Percentiles rank a stretch among this genome's conserved stretches.
phyloP scores from a whole-genome alignment of 805 yeast genomes.

The Cyberlindnera subsufficiens region DNA sequence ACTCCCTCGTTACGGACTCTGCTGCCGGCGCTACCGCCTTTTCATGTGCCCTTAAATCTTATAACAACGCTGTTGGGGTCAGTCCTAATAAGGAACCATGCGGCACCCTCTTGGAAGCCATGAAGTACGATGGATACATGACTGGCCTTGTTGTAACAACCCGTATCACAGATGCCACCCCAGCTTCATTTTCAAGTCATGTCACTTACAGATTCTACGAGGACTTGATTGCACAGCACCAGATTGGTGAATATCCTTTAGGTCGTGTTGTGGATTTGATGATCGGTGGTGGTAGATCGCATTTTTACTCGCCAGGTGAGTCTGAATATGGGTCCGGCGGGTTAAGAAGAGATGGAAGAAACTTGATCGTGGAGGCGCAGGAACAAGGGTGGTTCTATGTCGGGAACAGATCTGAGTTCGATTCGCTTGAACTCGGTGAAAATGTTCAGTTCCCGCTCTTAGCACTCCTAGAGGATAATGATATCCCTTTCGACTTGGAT shows the following conservation, averaged over 20 bases:
- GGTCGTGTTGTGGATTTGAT: constrained; percentile 79
- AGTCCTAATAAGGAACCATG: constrained; percentile 63
- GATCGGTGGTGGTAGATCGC: constrained; percentile 90
- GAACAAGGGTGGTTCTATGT: constrained; percentile 59
- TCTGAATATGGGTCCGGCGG: constrained; percentile 32
- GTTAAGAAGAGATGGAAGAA: constrained; percentile 64
- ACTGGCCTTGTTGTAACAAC: constrained; percentile 94
- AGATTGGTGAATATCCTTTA: constrained; percentile 73
- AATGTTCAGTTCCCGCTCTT: constrained; percentile 72
- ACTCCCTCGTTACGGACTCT: constrained; percentile 81
- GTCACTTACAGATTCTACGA: constrained; percentile 72
- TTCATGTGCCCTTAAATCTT: constrained; percentile 75
- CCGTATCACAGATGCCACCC: constrained; percentile 90
- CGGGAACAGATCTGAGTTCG: constrained; percentile 54
- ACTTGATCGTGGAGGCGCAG: constrained; percentile 61
- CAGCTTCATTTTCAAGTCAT: constrained; percentile 84
- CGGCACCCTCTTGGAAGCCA: constrained; percentile 85
- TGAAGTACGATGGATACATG: constrained; percentile 69
- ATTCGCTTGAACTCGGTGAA: constrained; percentile 46
- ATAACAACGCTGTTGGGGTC: constrained; percentile 92
- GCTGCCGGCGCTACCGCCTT: constrained; percentile 98
- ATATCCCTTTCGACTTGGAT: constrained; percentile 84
- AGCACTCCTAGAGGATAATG: constrained; percentile 67
- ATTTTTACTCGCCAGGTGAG: constrained; percentile 51
- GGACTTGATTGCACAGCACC: constrained; percentile 82